A percentile compares a stretch with the other conserved stretches of the same genome.
Conservation (phyloP, 345 rosid species). For the Citrus australasica region DNA sequence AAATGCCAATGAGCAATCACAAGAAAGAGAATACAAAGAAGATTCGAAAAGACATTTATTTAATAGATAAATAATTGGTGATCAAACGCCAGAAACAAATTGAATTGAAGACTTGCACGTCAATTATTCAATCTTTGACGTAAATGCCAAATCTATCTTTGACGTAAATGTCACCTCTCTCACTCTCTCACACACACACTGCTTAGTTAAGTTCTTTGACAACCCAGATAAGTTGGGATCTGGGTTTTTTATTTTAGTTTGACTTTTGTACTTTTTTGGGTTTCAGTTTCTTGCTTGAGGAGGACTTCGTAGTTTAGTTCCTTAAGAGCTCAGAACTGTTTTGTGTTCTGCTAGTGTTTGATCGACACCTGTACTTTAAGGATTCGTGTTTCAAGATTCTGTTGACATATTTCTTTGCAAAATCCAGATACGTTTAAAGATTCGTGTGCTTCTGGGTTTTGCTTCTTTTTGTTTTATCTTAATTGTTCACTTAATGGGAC, state of each 20-base stretch:
- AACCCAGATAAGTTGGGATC: constrained; percentile 18
- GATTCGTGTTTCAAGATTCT: constrained; percentile 1
- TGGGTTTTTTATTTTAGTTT: constrained; percentile 7
- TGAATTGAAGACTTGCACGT: background rate
- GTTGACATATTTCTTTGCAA: background rate
- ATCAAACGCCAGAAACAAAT: background rate
- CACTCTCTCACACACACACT: background rate
- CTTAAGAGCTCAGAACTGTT: background rate
- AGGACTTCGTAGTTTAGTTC: background rate
- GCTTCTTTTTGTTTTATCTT: constrained; percentile 8
- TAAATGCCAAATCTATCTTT: background rate
- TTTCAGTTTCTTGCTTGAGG: background rate
- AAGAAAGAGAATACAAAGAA: background rate
- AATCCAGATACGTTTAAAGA: constrained; percentile 18
- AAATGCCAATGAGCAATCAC: constrained; percentile 3
- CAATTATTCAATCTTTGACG: background rate
- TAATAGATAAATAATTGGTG: background rate
- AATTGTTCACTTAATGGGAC: constrained; percentile 35
- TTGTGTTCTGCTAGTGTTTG: background rate
- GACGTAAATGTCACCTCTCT: background rate
- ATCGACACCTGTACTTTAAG: background rate
- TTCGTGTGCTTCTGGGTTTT: constrained; percentile 30
- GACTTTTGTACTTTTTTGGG: background rate
- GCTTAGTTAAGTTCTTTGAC: background rate
- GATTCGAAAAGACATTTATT: background rate